These are phyloP conservation scores for Gossypium turneri DNA, from an alignment of 345 rosid species.

Conservation along the genomic window DNA sequence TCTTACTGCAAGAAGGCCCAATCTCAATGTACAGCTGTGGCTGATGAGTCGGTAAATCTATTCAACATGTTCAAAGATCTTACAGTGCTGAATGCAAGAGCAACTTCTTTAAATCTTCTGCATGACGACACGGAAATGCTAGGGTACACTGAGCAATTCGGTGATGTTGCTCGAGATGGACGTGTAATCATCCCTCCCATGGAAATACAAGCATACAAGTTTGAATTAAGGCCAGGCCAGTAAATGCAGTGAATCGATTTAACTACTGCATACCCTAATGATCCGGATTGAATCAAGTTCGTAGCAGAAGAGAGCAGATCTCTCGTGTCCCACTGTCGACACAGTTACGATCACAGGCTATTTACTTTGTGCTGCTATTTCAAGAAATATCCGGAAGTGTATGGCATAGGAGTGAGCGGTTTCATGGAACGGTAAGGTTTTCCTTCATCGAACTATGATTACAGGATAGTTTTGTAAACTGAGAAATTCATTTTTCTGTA, in stretches of 20 bases:
- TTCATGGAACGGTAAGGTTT: background rate
- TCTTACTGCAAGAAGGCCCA: conserved; percentile 62
- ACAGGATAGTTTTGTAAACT: background rate
- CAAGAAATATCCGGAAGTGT: background rate
- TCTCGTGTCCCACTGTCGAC: background rate
- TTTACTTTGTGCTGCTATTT: background rate
- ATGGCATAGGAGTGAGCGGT: background rate
- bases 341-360: conserved; percentile 1
- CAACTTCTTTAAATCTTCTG: conserved; percentile 86
- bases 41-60: conserved; percentile 63
- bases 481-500: background rate
- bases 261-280: background rate
- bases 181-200: conserved; percentile 64
- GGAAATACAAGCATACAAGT: conserved; percentile 95
- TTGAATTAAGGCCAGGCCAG: conserved; percentile 58
- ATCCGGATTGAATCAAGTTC: conserved; percentile 5
- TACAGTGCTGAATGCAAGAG: conserved; percentile 48
- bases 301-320: conserved; percentile 8
- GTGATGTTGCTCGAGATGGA: conserved; percentile 66
- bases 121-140: conserved; percentile 72
- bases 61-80: conserved; percentile 72
- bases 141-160: conserved; percentile 59
- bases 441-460: background rate
- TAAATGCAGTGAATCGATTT: conserved; percentile 18
- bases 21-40: conserved; percentile 50